phyloP scores from a whole-genome alignment of 139 green algal species.

The Coelastrella sp. region DNA sequence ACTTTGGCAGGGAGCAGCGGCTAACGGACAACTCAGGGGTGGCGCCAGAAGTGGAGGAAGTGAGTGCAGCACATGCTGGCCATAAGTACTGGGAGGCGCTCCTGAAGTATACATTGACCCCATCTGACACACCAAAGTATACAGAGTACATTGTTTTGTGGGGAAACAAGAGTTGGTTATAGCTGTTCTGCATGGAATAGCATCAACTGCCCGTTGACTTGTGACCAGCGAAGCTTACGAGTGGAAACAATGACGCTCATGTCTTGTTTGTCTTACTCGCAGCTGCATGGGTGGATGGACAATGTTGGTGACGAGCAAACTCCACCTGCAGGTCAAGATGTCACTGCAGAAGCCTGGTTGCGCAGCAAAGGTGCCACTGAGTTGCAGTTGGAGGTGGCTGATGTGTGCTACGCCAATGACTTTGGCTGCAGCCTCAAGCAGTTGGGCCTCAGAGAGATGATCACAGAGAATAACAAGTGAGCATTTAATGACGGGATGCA shows the following conservation, averaged over 20 bases:
- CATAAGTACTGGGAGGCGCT: too few species aligned
- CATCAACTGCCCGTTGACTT: background rate
- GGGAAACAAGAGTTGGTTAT: too few species aligned
- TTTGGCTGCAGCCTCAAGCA: constrained; percentile 76
- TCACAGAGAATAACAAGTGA: constrained; percentile 77
- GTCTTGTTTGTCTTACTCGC: background rate
- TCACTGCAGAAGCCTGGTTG: constrained; percentile 71
- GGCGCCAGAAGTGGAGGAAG: constrained; percentile 65
- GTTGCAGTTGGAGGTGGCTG: constrained; percentile 67
- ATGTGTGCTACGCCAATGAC: constrained; percentile 91
- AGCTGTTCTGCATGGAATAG: too few species aligned
- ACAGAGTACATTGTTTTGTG: too few species aligned
- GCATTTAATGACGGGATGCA: background rate
- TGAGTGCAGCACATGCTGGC: too few species aligned
- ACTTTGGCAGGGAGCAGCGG: constrained; percentile 62
- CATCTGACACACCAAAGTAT: too few species aligned
- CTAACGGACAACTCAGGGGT: constrained; percentile 61
- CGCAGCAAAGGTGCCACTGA: constrained; percentile 48
- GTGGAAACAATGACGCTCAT: background rate
- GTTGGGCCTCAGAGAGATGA: constrained; percentile 82
- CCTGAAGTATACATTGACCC: too few species aligned
- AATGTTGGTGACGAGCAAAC: constrained; percentile 55
- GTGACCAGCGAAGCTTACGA: too few species aligned
- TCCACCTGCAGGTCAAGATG: constrained; percentile 60
- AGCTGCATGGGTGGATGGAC: constrained; percentile 75